Percentiles rank a stretch among this genome's conserved stretches.
Evolutionary conservation across 495 filamentous ascomycete genomes (phyloP).

Genomic region (Podospora didyma): DNA sequence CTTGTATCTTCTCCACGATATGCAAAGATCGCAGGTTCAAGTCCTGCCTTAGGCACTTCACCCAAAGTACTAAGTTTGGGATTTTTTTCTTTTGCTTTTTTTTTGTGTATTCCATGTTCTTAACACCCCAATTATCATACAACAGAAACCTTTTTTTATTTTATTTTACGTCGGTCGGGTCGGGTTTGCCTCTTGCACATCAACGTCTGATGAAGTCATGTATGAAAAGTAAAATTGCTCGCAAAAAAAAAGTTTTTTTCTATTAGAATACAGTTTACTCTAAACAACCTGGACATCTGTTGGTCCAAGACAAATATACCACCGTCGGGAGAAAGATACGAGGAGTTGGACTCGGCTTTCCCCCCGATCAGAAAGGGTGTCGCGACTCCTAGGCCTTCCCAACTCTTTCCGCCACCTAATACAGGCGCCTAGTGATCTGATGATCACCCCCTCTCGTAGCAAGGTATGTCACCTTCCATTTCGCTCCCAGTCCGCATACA

Average conservation of each 20-base stretch:
- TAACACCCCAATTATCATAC: too few species aligned
- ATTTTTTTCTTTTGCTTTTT: neutral
- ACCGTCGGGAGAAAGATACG: neutral
- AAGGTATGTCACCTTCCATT: neutral
- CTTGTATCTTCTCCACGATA: constrained; percentile 23
- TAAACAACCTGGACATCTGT: neutral
- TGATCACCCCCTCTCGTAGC: neutral
- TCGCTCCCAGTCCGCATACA: neutral
- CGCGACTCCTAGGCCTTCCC: neutral
- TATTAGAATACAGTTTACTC: constrained; percentile 3
- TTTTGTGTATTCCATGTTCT: neutral
- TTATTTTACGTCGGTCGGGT: too few species aligned
- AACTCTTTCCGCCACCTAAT: neutral
- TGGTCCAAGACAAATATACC: neutral
- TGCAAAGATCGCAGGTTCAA: constrained; percentile 33
- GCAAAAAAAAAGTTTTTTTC: neutral
- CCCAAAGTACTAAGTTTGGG: neutral
- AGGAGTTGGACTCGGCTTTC: too few species aligned
- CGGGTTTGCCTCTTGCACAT: too few species aligned
- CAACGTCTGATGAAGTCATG: too few species aligned
- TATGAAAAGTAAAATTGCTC: neutral
- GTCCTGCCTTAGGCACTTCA: constrained; percentile 25
- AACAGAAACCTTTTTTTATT: too few species aligned
- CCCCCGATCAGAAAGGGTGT: neutral
- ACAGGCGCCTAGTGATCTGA: neutral